These are phyloP conservation scores for Amanita pallidorosea DNA, from an alignment of 768 basidiomycete genomes.

Conservation along the genomic window DNA sequence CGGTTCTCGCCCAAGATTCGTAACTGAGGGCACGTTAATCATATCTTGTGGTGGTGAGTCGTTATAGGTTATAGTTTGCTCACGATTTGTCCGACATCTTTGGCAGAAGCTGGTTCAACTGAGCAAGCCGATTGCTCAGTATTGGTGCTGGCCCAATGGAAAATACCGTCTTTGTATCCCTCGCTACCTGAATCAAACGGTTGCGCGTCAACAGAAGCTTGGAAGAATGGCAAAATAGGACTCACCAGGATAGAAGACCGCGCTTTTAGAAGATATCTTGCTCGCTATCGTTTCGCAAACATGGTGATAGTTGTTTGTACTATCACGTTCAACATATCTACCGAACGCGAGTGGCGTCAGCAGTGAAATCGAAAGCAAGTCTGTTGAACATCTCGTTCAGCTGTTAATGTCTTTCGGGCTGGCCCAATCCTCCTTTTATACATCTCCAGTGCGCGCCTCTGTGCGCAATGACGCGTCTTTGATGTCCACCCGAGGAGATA, in stretches of 20 bases:
- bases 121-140: not conserved
- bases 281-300: not conserved
- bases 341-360: not conserved
- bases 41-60: not conserved
- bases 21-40: not conserved
- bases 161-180: not conserved
- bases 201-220: no score
- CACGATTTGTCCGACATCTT: slow-evolving; percentile 3
- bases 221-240: not conserved
- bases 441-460: no score
- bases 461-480: no score
- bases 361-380: no score
- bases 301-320: not conserved
- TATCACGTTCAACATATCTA: not conserved
- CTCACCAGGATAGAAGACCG: not conserved
- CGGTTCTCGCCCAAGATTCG: not conserved
- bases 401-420: no score
- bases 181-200: not conserved
- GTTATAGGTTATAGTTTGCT: not conserved
- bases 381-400: no score
- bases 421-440: no score
- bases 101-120: slow-evolving; percentile 1
- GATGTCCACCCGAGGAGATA: no score
- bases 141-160: not conserved
- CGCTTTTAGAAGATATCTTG: not conserved